These are phyloP conservation scores for Bremia lactucae DNA, from an alignment of 352 stramenopile species.

Conservation along the genomic window DNA sequence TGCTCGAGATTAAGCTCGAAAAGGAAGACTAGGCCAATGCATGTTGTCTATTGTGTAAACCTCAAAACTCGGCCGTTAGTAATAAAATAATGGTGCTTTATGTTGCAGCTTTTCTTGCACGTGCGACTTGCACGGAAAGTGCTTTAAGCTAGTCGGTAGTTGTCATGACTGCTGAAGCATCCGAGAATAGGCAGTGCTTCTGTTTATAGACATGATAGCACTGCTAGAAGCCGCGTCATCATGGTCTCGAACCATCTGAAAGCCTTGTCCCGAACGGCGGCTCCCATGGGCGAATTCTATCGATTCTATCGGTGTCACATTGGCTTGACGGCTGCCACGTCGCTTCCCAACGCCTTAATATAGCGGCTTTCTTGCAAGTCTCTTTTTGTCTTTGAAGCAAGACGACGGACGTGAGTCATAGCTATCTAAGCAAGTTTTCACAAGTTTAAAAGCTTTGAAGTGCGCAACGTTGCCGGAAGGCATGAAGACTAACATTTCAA, in stretches of 20 bases:
- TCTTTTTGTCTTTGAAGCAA: neutral
- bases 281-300: constrained; percentile 23
- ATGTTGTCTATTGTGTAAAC: constrained; percentile 1
- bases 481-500: constrained; percentile 4
- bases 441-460: neutral
- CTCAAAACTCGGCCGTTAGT: constrained; percentile 4
- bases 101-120: constrained; percentile 1
- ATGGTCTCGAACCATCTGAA: constrained; percentile 17
- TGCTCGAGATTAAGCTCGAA: constrained; percentile 67
- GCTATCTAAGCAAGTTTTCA: constrained; percentile 7
- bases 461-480: neutral
- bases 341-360: constrained; percentile 17
- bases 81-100: constrained; percentile 5
- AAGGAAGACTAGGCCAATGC: constrained; percentile 28
- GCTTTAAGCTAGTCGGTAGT: constrained; percentile 5
- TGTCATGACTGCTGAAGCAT: constrained; percentile 17
- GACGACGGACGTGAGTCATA: constrained; percentile 7
- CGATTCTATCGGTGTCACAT: constrained; percentile 14
- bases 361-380: constrained; percentile 26
- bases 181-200: constrained; percentile 17
- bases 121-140: constrained; percentile 20
- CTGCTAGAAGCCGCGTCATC: constrained; percentile 10
- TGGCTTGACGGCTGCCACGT: constrained; percentile 23
- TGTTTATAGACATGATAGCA: constrained; percentile 3
- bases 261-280: constrained; percentile 10